Percentiles rank a stretch among this genome's conserved stretches.
Evolutionary conservation across 2,329 filamentous ascomycete species (phyloP).

Genomic region (Phaeosphaeriaceae sp.): DNA sequence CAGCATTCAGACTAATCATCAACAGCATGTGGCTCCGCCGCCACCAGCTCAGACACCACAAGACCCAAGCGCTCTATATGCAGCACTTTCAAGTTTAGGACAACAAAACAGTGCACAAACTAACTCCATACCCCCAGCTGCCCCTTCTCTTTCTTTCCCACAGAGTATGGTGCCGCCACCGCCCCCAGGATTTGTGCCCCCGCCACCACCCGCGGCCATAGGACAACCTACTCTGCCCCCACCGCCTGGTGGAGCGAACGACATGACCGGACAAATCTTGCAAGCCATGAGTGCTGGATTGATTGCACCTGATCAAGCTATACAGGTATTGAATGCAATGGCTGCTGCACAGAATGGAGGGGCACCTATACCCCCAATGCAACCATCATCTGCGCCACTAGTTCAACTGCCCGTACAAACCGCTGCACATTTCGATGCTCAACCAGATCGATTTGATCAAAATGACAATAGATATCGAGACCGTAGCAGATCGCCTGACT

Average conservation of each 20-base stretch:
- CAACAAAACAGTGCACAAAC: slow-evolving; percentile 34
- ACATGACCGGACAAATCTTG: slow-evolving; percentile 40
- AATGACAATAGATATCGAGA: slow-evolving; percentile 45
- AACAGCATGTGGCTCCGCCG: slow-evolving; percentile 28
- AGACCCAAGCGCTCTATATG: slow-evolving; percentile 41
- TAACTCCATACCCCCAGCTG: slow-evolving; percentile 34
- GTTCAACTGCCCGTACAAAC: slow-evolving; percentile 22
- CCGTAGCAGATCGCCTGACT: slow-evolving; percentile 63
- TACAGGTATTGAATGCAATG: slow-evolving; percentile 41
- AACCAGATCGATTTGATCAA: slow-evolving; percentile 37
- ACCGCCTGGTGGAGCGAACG: slow-evolving; percentile 31
- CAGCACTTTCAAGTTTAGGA: slow-evolving; percentile 40
- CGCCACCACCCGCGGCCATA: slow-evolving; percentile 30
- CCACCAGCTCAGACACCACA: slow-evolving; percentile 27
- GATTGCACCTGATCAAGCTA: slow-evolving; percentile 43
- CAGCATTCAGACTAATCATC: slow-evolving; percentile 36
- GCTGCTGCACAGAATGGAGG: slow-evolving; percentile 33
- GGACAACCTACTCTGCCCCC: slow-evolving; percentile 32
- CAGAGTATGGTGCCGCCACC: slow-evolving; percentile 40
- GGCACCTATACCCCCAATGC: slow-evolving; percentile 34
- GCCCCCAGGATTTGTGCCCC: slow-evolving; percentile 42
- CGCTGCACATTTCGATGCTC: slow-evolving; percentile 25
- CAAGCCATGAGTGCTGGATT: slow-evolving; percentile 43
- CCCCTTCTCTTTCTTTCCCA: slow-evolving; percentile 34
- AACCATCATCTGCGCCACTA: slow-evolving; percentile 22